Conservation (phyloP, 768 basidiomycete genomes). For the Russula vinacea region DNA sequence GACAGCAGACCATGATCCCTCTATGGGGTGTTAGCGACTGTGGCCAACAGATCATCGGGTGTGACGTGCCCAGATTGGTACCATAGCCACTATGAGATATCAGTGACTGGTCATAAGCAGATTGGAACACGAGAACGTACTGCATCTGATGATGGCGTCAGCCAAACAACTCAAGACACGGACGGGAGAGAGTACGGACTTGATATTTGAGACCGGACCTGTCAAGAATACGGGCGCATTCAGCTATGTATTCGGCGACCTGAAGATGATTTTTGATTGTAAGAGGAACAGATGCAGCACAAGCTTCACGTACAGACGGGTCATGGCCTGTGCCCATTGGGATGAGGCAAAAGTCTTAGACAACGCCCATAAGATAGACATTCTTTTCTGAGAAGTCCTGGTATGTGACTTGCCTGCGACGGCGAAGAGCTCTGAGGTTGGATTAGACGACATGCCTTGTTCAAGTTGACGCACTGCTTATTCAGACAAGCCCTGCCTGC, state of each 20-base stretch:
- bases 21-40: constrained; percentile 33
- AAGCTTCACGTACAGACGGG: constrained; percentile 52
- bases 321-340: constrained; percentile 71
- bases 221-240: constrained; percentile 80
- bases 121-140: constrained; percentile 41
- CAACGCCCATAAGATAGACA: not conserved
- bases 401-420: constrained; percentile 55
- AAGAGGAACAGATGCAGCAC: not conserved
- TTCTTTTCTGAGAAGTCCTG: not conserved
- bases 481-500: not conserved
- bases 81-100: constrained; percentile 69
- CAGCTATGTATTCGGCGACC: constrained; percentile 76
- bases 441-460: constrained; percentile 34
- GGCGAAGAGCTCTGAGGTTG: constrained; percentile 61
- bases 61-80: constrained; percentile 69
- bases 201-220: constrained; percentile 80
- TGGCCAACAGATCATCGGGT: not conserved
- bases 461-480: not conserved
- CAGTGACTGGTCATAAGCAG: not conserved
- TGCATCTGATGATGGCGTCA: constrained; percentile 52
- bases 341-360: constrained; percentile 85
- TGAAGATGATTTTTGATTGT: constrained; percentile 32
- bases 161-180: not conserved
- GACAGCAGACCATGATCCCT: constrained; percentile 86
- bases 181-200: constrained; percentile 41